Conservation (phyloP, 352 stramenopile genomes). For the Lagenidium giganteum region DNA sequence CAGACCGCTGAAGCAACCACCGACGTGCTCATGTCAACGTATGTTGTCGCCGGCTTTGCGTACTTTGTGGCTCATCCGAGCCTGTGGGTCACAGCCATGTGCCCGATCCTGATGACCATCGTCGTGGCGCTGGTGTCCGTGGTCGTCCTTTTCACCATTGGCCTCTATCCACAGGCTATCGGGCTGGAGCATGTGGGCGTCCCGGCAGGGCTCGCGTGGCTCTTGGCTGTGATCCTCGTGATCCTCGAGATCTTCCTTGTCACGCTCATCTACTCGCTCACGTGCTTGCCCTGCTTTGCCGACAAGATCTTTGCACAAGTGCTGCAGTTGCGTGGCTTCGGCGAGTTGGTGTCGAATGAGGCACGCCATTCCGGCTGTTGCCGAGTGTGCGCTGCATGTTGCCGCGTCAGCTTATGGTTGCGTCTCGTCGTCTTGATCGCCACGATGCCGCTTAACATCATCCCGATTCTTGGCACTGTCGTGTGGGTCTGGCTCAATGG, state of each 20-base stretch:
- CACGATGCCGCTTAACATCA: constrained; percentile 59
- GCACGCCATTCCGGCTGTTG: constrained; percentile 32
- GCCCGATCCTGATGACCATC: constrained; percentile 52
- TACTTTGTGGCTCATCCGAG: constrained; percentile 60
- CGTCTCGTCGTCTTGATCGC: constrained; percentile 46
- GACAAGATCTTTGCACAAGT: constrained; percentile 67
- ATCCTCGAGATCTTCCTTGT: constrained; percentile 69
- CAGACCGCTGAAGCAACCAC: no score
- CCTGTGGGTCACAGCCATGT: constrained; percentile 50
- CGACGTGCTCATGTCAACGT: constrained; percentile 69
- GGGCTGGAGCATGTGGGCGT: constrained; percentile 34
- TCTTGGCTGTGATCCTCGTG: constrained; percentile 51
- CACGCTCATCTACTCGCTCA: constrained; percentile 61
- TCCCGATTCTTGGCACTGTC: constrained; percentile 57
- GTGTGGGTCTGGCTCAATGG: constrained; percentile 69
- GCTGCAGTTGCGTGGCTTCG: constrained; percentile 35
- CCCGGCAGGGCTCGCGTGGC: constrained; percentile 34
- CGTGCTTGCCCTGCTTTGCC: constrained; percentile 46
- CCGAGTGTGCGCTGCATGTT: constrained; percentile 42
- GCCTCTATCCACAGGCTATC: constrained; percentile 41
- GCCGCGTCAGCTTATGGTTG: constrained; percentile 48
- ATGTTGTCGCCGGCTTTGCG: constrained; percentile 35
- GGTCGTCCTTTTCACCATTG: constrained; percentile 35
- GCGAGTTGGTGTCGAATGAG: constrained; percentile 43
- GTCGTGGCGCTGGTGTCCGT: constrained; percentile 37